Conservation (phyloP, 2,329 filamentous ascomycete genomes). For the Verticillium alfalfae region DNA sequence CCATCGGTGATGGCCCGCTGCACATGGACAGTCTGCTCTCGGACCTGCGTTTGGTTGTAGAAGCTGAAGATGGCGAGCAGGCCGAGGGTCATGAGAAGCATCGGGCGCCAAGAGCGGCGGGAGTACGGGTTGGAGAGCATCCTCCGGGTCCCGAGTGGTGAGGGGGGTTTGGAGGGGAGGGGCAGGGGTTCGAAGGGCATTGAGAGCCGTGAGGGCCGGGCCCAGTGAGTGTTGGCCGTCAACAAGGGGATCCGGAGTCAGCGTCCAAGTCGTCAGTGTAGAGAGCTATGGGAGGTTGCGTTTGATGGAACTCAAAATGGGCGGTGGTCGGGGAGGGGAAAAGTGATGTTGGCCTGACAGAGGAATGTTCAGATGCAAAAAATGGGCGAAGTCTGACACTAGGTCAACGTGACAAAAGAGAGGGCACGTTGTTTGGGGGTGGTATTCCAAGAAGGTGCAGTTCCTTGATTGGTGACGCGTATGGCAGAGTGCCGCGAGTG, state of each 20-base stretch:
- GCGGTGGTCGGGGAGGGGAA: not conserved
- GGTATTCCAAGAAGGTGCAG: not conserved
- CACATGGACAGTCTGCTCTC: not conserved
- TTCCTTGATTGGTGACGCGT: not conserved
- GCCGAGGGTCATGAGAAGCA: not conserved
- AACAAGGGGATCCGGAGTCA: not conserved
- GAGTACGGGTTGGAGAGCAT: constrained; percentile 2
- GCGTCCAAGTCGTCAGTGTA: too few species aligned
- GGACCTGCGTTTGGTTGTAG: constrained; percentile 1
- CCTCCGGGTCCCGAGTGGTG: not conserved
- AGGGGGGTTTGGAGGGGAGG: constrained; percentile 1
- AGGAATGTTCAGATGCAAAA: not conserved
- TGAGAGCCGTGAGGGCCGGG: not conserved
- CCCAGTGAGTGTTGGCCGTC: not conserved
- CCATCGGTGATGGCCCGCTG: constrained; percentile 1
- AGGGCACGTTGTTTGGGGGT: not conserved
- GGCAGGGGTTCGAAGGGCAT: not conserved
- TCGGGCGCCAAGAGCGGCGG: constrained; percentile 1
- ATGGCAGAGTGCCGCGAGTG: not conserved
- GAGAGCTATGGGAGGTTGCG: not conserved
- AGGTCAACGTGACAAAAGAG: not conserved
- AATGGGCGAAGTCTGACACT: not conserved
- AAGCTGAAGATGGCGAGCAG: not conserved
- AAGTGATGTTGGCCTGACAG: not conserved
- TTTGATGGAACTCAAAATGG: not conserved